A percentile compares a stretch with the other conserved stretches of the same genome.
Conservation (phyloP, 192 early-diverging fungal genomes). For the Coemansia sp. region DNA sequence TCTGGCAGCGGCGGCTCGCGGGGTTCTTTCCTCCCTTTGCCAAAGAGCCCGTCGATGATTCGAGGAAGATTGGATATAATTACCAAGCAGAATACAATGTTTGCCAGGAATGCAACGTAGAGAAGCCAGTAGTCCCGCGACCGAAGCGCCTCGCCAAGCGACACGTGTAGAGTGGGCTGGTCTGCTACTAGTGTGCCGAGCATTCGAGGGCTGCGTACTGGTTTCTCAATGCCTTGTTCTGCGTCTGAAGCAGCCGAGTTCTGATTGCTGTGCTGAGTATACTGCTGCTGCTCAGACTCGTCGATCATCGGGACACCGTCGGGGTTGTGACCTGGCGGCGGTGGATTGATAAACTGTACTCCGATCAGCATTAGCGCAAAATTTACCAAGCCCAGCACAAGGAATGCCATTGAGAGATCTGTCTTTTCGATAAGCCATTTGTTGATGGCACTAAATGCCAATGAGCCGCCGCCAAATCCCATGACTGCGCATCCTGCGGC, state of each 20-base stretch:
- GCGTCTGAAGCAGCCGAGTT: not conserved
- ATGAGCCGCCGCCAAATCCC: conserved; percentile 73
- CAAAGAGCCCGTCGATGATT: conserved; percentile 59
- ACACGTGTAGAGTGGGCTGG: conserved; percentile 48
- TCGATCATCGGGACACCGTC: conserved; percentile 60
- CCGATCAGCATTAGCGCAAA: conserved; percentile 61
- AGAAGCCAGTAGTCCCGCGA: conserved; percentile 65
- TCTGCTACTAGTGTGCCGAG: conserved; percentile 1
- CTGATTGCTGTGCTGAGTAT: not conserved
- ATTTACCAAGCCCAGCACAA: conserved; percentile 65
- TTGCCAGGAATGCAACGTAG: conserved; percentile 61
- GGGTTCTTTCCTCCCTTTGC: conserved; percentile 36
- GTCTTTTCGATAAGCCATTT: conserved; percentile 58
- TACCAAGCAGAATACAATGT: conserved; percentile 63
- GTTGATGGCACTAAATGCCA: conserved; percentile 67
- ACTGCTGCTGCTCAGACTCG: conserved; percentile 6
- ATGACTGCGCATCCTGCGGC: conserved; percentile 67
- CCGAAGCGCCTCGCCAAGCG: conserved; percentile 54
- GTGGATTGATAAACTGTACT: conserved; percentile 59
- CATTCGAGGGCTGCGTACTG: not conserved
- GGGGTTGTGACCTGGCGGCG: conserved; percentile 65
- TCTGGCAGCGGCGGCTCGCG: conserved; percentile 24
- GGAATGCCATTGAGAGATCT: conserved; percentile 61
- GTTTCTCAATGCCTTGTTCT: conserved; percentile 1
- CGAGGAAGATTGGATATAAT: conserved; percentile 60